Percentiles rank a stretch among this genome's conserved stretches.
These are phyloP conservation scores for Zoysia pacifica DNA, from an alignment of 176 grass and related monocot genomes.

Conservation along the genomic window DNA sequence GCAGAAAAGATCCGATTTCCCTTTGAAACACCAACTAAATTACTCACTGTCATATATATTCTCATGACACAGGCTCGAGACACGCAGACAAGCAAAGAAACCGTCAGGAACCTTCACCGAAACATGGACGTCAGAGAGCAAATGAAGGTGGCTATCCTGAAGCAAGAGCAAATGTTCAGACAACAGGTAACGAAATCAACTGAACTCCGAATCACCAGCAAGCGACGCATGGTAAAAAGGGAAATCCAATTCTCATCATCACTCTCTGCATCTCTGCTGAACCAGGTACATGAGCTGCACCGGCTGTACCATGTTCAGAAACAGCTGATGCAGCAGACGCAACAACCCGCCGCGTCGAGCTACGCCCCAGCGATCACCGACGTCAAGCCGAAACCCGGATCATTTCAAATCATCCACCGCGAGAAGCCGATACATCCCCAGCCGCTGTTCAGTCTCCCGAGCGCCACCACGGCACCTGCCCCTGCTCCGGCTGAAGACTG, in stretches of 20 bases:
- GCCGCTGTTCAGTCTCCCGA: constrained; percentile 23
- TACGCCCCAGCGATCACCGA: background rate
- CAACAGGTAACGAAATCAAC: constrained; percentile 48
- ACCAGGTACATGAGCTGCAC: constrained; percentile 75
- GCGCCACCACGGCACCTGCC: background rate
- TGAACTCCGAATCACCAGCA: background rate
- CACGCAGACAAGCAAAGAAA: background rate
- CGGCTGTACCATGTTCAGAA: constrained; percentile 63
- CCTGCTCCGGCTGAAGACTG: constrained; percentile 25
- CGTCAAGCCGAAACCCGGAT: background rate
- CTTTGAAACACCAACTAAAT: background rate
- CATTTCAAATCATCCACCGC: background rate
- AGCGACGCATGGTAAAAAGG: background rate
- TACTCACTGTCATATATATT: background rate
- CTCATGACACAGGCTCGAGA: constrained; percentile 19
- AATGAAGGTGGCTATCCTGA: constrained; percentile 60
- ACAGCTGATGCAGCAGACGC: constrained; percentile 48
- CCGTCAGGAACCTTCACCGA: constrained; percentile 19
- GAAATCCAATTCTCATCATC: background rate
- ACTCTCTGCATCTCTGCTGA: background rate
- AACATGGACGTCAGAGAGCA: constrained; percentile 55
- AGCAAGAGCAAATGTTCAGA: constrained; percentile 65
- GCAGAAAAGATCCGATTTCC: background rate
- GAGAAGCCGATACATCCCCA: background rate
- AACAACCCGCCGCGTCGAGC: background rate